Evolutionary conservation across 371 early-diverging fungal species (phyloP).

Genomic region (Vairimorpha apis): DNA sequence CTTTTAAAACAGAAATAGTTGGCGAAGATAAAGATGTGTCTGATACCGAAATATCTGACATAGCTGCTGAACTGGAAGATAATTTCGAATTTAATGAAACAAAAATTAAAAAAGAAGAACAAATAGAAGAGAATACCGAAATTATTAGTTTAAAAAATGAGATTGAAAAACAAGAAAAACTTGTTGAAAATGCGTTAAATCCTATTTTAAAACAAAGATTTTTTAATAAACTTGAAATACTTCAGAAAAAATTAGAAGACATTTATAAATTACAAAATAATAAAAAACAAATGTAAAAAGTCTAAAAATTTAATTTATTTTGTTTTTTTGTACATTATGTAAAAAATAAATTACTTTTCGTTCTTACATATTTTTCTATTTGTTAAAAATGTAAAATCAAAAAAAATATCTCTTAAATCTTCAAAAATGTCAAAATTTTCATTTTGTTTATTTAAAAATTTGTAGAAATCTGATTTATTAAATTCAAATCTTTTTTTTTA

Average conservation of each 20-base stretch:
- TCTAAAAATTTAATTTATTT: constrained; percentile 1
- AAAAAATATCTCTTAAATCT: neutral
- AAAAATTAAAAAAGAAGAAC: neutral
- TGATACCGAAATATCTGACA: constrained; percentile 50
- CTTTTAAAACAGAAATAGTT: constrained; percentile 65
- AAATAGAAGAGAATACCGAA: neutral
- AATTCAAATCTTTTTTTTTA: neutral
- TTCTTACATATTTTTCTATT: neutral
- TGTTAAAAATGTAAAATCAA: neutral
- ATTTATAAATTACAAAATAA: neutral
- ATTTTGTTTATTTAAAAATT: neutral
- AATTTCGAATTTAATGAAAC: constrained; percentile 11
- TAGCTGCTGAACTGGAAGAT: constrained; percentile 61
- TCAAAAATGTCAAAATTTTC: neutral
- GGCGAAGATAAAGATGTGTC: constrained; percentile 61
- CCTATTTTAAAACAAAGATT: constrained; percentile 61
- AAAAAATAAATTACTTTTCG: neutral
- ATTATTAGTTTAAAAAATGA: constrained; percentile 6
- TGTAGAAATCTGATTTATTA: neutral
- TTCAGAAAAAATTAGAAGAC: constrained; percentile 49
- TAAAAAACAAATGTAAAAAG: neutral
- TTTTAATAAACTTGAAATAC: constrained; percentile 26
- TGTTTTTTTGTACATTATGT: neutral
- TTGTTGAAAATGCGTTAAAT: constrained; percentile 52
- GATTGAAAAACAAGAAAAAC: constrained; percentile 18